phyloP scores from a whole-genome alignment of 2,329 filamentous ascomycete species.

The Colletotrichum sp. region DNA sequence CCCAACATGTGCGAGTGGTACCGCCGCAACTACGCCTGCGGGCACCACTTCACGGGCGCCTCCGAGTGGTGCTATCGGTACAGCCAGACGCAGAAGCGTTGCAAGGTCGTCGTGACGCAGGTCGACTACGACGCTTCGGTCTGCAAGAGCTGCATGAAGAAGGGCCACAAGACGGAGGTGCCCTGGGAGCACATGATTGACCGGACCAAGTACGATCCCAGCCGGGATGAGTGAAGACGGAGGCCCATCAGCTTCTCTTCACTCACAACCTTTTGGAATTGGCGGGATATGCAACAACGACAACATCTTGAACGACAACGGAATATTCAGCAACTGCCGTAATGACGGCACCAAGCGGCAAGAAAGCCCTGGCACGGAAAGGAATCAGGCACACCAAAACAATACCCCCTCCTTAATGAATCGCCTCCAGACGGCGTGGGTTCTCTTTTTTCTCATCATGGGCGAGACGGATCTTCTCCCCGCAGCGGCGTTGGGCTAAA shows the following conservation, averaged over 20 bases:
- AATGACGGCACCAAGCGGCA: not conserved
- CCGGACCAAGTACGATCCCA: not conserved
- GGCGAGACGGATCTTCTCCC: not conserved
- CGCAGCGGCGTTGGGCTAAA: not conserved
- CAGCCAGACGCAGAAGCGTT: slow-evolving; percentile 22
- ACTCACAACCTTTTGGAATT: not conserved
- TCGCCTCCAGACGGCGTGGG: not conserved
- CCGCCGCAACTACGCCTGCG: slow-evolving; percentile 23
- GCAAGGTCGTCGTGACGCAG: slow-evolving; percentile 18
- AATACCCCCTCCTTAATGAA: not conserved
- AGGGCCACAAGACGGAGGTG: not conserved
- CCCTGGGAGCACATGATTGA: not conserved
- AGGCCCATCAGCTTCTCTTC: not conserved
- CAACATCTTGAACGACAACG: not conserved
- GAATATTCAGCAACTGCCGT: not conserved
- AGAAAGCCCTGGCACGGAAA: not conserved
- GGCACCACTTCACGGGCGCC: slow-evolving; percentile 23
- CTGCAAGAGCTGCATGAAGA: slow-evolving; percentile 12
- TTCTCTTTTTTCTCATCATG: not conserved
- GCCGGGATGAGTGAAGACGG: slow-evolving; percentile 1
- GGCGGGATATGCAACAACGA: not conserved
- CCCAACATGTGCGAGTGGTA: slow-evolving; percentile 23
- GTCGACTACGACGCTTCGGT: slow-evolving; percentile 14
- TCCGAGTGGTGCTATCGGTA: slow-evolving; percentile 22
- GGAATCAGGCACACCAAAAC: not conserved